phyloP scores from a whole-genome alignment of 2,329 filamentous ascomycete species.

The Phyllosticta paracitricarpa region DNA sequence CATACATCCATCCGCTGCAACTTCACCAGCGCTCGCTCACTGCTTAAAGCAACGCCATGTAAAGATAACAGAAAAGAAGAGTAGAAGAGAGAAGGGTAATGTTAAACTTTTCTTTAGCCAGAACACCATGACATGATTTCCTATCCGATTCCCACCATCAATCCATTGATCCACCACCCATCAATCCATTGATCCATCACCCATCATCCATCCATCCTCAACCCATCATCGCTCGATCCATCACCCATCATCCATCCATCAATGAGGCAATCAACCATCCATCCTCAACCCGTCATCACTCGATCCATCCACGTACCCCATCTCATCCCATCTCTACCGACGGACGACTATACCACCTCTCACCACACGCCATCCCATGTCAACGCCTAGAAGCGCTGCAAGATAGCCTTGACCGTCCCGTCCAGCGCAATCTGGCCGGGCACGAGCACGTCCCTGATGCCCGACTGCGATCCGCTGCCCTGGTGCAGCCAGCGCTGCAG shows the following conservation, averaged over 20 bases:
- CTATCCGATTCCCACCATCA: no score
- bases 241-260: no score
- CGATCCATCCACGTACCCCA: neutral
- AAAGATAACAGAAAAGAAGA: no score
- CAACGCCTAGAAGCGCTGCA: conserved; percentile 12
- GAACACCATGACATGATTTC: no score
- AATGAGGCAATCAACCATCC: neutral
- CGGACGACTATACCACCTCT: neutral
- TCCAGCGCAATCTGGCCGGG: conserved; percentile 46
- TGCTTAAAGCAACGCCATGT: no score
- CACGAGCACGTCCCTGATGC: conserved; percentile 46
- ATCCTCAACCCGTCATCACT: neutral
- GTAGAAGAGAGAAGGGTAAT: no score
- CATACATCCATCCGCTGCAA: no score
- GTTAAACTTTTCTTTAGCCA: no score
- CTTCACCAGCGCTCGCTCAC: no score
- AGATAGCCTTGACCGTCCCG: conserved; percentile 41
- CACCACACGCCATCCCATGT: neutral
- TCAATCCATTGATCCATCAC: no score
- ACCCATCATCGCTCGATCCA: neutral
- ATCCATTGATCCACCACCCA: no score
- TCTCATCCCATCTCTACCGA: no score
- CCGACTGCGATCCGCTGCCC: conserved; percentile 41
- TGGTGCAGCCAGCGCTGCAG: conserved; percentile 62
- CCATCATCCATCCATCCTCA: neutral